phyloP scores from a whole-genome alignment of 805 yeast species.

The Teunomyces lycoperdinae region DNA sequence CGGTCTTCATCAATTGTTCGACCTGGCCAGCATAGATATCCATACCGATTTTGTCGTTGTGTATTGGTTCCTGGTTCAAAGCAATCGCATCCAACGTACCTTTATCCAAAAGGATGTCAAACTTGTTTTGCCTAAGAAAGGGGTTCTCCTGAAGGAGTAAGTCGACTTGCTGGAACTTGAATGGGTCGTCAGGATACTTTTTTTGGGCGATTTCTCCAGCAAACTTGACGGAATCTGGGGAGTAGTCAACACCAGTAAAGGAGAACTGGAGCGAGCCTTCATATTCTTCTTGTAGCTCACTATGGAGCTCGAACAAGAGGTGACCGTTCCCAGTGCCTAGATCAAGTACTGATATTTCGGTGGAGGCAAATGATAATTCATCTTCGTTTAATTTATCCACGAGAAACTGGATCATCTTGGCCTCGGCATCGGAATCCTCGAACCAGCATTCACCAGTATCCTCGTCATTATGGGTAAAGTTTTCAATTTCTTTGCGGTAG shows the following conservation, averaged over 20 bases:
- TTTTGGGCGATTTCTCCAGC: conserved; percentile 56
- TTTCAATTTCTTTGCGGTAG: conserved; percentile 67
- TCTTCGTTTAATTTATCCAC: conserved; percentile 43
- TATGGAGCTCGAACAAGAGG: conserved; percentile 63
- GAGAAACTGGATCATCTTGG: conserved; percentile 72
- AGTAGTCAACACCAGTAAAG: conserved; percentile 77
- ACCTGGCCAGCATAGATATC: conserved; percentile 65
- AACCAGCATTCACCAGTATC: conserved; percentile 98
- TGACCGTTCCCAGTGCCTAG: conserved; percentile 98
- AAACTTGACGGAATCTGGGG: conserved; percentile 74
- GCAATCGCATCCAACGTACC: conserved; percentile 98
- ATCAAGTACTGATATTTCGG: conserved; percentile 55
- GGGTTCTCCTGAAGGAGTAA: conserved; percentile 45
- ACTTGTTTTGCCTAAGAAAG: conserved; percentile 40
- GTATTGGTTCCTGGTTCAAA: conserved; percentile 55
- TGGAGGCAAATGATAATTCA: conserved; percentile 20
- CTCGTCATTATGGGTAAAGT: conserved; percentile 68
- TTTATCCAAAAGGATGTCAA: conserved; percentile 82
- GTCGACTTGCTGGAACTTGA: conserved; percentile 68
- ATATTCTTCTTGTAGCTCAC: conserved; percentile 59
- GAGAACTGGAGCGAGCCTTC: conserved; percentile 22
- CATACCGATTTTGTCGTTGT: conserved; percentile 45
- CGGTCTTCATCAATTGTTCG: conserved; percentile 49
- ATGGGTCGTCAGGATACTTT: conserved; percentile 32
- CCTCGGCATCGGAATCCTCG: conserved; percentile 90